A percentile compares a stretch with the other conserved stretches of the same genome.
Evolutionary conservation across 768 basidiomycete species (phyloP).

Genomic region (Mrakia blollopis): DNA sequence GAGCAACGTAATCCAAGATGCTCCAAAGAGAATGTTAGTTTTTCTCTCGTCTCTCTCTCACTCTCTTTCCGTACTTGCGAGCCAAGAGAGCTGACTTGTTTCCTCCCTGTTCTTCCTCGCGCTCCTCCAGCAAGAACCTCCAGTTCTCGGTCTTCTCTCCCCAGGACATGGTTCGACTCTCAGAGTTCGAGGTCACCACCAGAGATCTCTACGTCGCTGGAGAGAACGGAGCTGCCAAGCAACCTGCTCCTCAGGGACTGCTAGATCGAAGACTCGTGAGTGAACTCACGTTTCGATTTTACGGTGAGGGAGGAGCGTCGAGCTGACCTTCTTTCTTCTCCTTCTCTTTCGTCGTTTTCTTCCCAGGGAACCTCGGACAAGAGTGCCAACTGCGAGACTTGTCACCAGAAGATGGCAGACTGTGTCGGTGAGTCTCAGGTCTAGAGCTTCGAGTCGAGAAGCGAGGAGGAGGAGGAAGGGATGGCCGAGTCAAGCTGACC

Average conservation of each 20-base stretch:
- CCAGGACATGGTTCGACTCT: constrained; percentile 90
- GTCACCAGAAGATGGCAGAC: constrained; percentile 81
- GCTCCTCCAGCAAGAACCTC: constrained; percentile 68
- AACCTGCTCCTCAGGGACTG: constrained; percentile 86
- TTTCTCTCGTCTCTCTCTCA: not conserved
- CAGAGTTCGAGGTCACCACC: constrained; percentile 93
- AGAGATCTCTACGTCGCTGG: constrained; percentile 75
- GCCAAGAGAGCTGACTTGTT: not conserved
- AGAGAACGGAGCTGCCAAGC: constrained; percentile 59
- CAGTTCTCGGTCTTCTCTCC: constrained; percentile 92
- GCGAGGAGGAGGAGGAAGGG: not conserved
- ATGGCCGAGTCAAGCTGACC: constrained; percentile 11
- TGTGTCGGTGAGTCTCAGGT: constrained; percentile 59
- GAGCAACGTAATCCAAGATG: constrained; percentile 44
- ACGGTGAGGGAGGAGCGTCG: not conserved
- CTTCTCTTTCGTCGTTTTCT: not conserved
- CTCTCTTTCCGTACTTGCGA: not conserved
- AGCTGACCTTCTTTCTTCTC: not conserved
- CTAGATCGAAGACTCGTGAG: constrained; percentile 83
- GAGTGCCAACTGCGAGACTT: constrained; percentile 86
- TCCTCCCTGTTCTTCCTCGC: not conserved
- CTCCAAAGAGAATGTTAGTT: constrained; percentile 45
- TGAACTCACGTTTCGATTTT: constrained; percentile 27
- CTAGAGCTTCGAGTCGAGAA: not conserved
- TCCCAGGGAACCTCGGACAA: constrained; percentile 95